phyloP scores from a whole-genome alignment of 2,329 filamentous ascomycete species.

The Cercospora nicotianae region DNA sequence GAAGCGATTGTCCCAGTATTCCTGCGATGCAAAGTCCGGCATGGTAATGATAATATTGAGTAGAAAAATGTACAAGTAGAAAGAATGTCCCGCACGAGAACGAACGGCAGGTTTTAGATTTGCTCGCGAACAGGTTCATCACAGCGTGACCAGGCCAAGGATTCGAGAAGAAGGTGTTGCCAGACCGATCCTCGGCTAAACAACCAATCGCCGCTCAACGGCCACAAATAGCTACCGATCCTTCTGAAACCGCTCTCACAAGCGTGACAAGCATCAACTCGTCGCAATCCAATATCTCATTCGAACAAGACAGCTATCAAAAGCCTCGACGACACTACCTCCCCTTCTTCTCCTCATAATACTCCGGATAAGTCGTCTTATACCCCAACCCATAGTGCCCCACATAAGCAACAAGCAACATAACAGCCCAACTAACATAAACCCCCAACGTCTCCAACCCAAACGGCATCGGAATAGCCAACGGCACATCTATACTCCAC shows the following conservation, averaged over 20 bases:
- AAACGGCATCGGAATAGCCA: constrained; percentile 27
- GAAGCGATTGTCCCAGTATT: constrained; percentile 30
- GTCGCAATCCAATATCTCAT: background rate
- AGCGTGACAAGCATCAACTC: background rate
- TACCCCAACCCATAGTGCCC: constrained; percentile 25
- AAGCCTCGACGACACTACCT: constrained; percentile 6
- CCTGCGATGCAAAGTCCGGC: constrained; percentile 27
- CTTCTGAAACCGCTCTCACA: background rate
- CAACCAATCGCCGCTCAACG: background rate
- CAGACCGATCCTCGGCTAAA: background rate
- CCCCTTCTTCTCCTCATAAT: constrained; percentile 24
- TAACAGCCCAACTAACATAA: constrained; percentile 24
- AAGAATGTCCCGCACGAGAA: background rate
- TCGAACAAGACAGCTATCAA: background rate
- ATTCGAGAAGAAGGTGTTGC: constrained; percentile 1
- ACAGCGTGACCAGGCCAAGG: background rate
- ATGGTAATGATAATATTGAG: constrained; percentile 4
- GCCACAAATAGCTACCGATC: background rate
- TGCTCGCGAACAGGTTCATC: background rate
- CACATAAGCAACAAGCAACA: constrained; percentile 25
- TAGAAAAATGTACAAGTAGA: background rate
- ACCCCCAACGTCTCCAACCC: constrained; percentile 22
- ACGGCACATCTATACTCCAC: constrained; percentile 25
- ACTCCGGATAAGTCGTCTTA: constrained; percentile 26
- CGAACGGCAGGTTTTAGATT: background rate